Evolutionary conservation across 2,329 filamentous ascomycete genomes (phyloP), one percentile per base, ranked within the genome.

Genomic region (Fusarium bulbicola): DNA sequence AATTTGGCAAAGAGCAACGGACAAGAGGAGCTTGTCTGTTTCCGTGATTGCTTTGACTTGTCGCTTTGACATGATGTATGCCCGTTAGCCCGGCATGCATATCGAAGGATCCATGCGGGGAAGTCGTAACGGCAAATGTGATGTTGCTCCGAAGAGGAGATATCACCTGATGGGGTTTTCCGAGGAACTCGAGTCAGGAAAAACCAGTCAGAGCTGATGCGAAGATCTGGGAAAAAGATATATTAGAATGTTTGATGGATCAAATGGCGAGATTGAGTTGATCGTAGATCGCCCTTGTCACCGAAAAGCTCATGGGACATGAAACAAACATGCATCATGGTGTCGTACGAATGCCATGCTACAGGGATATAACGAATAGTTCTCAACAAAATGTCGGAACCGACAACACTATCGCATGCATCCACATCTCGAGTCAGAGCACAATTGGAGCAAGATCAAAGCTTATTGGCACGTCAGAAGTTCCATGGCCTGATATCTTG

Each of bases 81-180:
- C 36, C 66, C 66, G 59, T 58, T 69, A 16, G 58, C 43, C 66
- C 66, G 65, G 12, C 24, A 37, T 69, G 59, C 64, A 68, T 47
- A 6, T 8, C 14, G 26, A 34, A 36, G 39, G 53, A 53, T 61
- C 1, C 0, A 43, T 61, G 65, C 65, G 63, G 63, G 64, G 64
- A 67, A 66, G 34, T 50, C 16, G 24, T 40, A 13, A 14, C 43
- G 15, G 15, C 21, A 24, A 13, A 50, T 26, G 30, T 3, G 12
- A 26, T 45, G 7, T 6, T 15, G 15, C 11, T 21, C 13, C 21
- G 24, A 34, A 28, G 32, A n/a, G 8, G 21, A 49, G n/a, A 34
- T 32, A 32, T 62, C 59, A 24, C 24, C 37, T 57, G 58, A 60
- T 28, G 20, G 20, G 1, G 24, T 7, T 4, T 21, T 16, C 20